Percentiles rank a stretch among this genome's conserved stretches.
Conservation (phyloP, 2,329 filamentous ascomycete genomes). For the Phaeosphaeria sp. region DNA sequence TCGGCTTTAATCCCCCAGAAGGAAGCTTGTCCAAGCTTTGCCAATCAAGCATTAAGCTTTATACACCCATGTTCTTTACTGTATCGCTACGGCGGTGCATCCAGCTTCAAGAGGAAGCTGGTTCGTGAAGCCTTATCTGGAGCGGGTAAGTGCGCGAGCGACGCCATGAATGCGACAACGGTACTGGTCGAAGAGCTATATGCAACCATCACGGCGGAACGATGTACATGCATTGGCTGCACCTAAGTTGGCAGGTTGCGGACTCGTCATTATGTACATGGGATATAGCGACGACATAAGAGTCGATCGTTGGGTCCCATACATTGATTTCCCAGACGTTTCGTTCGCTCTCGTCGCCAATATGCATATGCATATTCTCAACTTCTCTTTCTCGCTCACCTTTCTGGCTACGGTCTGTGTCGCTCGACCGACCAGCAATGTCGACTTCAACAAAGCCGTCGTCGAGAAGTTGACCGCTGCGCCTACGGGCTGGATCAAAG, state of each 20-base stretch:
- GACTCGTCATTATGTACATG: constrained; percentile 1
- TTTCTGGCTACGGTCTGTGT: constrained; percentile 1
- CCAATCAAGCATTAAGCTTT: constrained; percentile 10
- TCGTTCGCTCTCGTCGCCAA: constrained; percentile 4
- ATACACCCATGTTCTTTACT: constrained; percentile 8
- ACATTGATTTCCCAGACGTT: constrained; percentile 1
- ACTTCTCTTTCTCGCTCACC: not conserved
- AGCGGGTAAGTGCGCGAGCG: not conserved
- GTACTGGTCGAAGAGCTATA: constrained; percentile 1
- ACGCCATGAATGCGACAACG: not conserved
- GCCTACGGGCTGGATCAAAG: constrained; percentile 21
- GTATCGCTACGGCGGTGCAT: constrained; percentile 1
- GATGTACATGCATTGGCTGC: not conserved
- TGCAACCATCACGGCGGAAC: not conserved
- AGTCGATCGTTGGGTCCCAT: not conserved
- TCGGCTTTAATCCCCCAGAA: constrained; percentile 4
- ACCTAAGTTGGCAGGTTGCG: constrained; percentile 9
- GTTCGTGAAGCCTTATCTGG: not conserved
- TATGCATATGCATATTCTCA: constrained; percentile 2
- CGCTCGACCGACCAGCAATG: constrained; percentile 22
- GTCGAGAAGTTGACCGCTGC: constrained; percentile 19
- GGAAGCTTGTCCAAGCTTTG: constrained; percentile 13
- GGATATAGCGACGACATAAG: not conserved
- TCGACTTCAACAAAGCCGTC: constrained; percentile 8
- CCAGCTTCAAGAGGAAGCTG: constrained; percentile 9